Evolutionary conservation across 2,329 filamentous ascomycete species (phyloP).

Genomic region (Chaetoscypha palmicola): DNA sequence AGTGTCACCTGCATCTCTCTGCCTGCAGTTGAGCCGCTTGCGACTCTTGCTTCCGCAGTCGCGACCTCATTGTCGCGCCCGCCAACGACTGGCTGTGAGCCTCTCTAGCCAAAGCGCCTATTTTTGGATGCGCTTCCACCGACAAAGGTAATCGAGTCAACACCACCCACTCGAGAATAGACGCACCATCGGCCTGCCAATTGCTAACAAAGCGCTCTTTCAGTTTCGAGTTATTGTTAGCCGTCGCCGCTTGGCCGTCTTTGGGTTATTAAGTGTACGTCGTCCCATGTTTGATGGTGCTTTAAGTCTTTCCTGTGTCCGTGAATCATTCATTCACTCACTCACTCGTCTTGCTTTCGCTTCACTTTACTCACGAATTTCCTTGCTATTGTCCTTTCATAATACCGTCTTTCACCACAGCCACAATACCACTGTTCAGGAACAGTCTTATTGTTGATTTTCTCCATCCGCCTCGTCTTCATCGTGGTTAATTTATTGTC

Average conservation of each 20-base stretch:
- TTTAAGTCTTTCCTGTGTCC: constrained; percentile 8
- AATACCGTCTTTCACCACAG: constrained; percentile 11
- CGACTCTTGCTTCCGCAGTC: neutral
- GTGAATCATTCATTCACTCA: too few species aligned
- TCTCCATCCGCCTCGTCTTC: constrained; percentile 14
- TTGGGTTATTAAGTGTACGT: constrained; percentile 23
- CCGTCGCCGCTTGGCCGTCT: constrained; percentile 10
- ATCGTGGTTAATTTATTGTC: constrained; percentile 8
- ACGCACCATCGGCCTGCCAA: constrained; percentile 17
- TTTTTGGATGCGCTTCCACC: constrained; percentile 24
- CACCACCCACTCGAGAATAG: constrained; percentile 10
- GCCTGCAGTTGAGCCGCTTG: neutral
- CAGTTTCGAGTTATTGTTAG: constrained; percentile 19
- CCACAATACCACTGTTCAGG: neutral
- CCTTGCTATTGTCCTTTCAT: constrained; percentile 21
- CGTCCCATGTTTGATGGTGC: constrained; percentile 2
- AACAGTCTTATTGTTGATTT: constrained; percentile 11
- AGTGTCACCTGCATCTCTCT: neutral
- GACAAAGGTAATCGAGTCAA: constrained; percentile 26
- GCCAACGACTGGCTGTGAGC: constrained; percentile 25
- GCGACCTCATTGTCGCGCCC: constrained; percentile 15
- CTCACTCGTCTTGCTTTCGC: constrained; percentile 9
- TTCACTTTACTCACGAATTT: constrained; percentile 1
- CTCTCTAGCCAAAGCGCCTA: constrained; percentile 24
- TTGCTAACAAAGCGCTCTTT: constrained; percentile 22